Conservation (phyloP, 2,329 filamentous ascomycete genomes). For the Exophiala oligosperma region DNA sequence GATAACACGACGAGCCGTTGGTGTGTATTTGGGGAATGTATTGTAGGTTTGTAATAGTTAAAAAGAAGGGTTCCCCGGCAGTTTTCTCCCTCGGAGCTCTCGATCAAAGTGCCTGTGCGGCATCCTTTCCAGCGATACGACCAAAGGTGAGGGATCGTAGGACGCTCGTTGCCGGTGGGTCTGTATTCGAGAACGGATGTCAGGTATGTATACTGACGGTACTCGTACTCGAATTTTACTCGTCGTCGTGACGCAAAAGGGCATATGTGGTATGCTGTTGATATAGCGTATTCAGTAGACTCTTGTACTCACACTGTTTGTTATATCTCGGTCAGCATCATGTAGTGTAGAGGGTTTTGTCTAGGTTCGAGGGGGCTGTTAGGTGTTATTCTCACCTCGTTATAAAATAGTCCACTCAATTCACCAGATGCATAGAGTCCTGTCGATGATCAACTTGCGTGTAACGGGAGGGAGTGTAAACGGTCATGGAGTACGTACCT, state of each 20-base stretch:
- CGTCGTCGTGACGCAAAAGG: background rate
- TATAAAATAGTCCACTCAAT: constrained; percentile 24
- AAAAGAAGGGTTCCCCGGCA: too few relatives aligned
- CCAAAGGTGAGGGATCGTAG: constrained; percentile 26
- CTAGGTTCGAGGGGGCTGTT: too few relatives aligned
- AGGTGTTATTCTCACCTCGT: constrained; percentile 12
- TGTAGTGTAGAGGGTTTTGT: background rate
- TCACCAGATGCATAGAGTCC: constrained; percentile 30
- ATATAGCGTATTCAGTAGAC: too few relatives aligned
- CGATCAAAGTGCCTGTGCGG: constrained; percentile 16
- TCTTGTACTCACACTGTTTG: constrained; percentile 9
- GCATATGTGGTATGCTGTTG: background rate
- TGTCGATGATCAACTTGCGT: background rate
- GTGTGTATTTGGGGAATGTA: too few relatives aligned
- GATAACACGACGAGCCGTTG: too few relatives aligned
- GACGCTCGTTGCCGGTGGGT: constrained; percentile 24
- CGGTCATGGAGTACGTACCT: background rate
- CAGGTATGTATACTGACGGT: too few relatives aligned
- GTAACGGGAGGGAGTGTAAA: background rate
- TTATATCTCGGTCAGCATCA: background rate
- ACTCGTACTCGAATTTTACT: too few relatives aligned
- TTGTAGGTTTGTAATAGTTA: too few relatives aligned
- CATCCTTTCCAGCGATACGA: constrained; percentile 22
- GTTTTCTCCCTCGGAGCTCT: background rate
- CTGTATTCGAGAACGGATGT: background rate